Conservation (phyloP, 495 filamentous ascomycete species). For the Penicillium argentinense region DNA sequence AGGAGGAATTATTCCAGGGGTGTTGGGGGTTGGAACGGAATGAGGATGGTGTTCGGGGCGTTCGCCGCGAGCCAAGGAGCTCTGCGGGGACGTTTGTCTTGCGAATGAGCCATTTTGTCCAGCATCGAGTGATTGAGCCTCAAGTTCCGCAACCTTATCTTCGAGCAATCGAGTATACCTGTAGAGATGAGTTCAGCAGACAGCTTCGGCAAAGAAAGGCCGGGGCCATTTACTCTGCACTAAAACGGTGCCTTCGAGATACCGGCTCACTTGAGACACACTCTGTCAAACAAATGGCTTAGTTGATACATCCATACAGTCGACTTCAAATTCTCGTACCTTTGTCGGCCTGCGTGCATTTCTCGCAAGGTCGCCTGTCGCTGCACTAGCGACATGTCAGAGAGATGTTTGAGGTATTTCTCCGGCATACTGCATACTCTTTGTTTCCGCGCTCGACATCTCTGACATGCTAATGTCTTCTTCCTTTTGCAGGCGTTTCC, state of each 20-base stretch:
- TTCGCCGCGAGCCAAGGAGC: neutral
- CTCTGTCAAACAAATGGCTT: slow-evolving; percentile 3
- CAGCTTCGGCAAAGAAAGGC: neutral
- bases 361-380: slow-evolving; percentile 12
- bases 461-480: slow-evolving; percentile 11
- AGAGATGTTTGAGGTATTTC: too few species aligned
- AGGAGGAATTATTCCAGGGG: neutral
- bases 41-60: neutral
- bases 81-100: neutral
- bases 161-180: slow-evolving; percentile 16
- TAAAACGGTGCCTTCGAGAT: slow-evolving; percentile 4
- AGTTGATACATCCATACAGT: too few species aligned
- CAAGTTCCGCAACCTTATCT: slow-evolving; percentile 7
- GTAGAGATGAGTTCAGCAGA: neutral
- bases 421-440: too few species aligned
- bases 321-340: slow-evolving; percentile 4
- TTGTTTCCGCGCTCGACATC: slow-evolving; percentile 20
- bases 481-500: slow-evolving; percentile 4
- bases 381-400: slow-evolving; percentile 9
- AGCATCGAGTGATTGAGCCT: slow-evolving; percentile 4
- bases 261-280: slow-evolving; percentile 12
- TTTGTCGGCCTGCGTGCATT: slow-evolving; percentile 9
- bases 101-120: neutral
- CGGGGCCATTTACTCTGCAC: slow-evolving; percentile 4
- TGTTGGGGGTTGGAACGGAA: neutral